Base-by-base conservation (phyloP, 202 grass and related monocot species). In the Cymbopogon flexuosus region DNA sequence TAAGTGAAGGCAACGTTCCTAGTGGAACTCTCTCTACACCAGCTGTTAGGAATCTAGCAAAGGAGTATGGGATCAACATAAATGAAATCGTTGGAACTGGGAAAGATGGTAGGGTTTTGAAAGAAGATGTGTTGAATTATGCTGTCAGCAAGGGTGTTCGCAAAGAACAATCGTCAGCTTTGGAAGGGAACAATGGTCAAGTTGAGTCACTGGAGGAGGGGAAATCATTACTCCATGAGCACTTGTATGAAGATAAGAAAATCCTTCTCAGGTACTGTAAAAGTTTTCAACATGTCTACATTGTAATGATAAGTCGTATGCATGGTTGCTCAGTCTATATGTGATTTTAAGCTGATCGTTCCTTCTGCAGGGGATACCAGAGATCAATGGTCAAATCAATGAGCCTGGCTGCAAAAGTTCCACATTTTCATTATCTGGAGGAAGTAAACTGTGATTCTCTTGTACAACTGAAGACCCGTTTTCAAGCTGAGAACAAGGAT, bases 311-410 rank as follows among this genome's bases (percentile, higher is more conserved):
- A 77, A 8, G 8, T 35, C 3, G 42, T 4, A 40, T 47, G 10
- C 16, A 65, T 49, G 11, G 57, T 2, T 19, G 74, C 45, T 73
- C 30, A 59, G 45, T 65, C 3, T 81, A 4, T 78, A 46, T 81
- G 8, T 78, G 46, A 79, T 40, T 42, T 21, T 54, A 66, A 58
- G 3, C 0, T 46, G 46, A 80, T 5, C 4, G 68, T 62, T 52
- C 79, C 57, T 76, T 76, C 24, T 88, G 51, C 84, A 97, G 94
- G 88, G 94, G 94, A 79, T 97, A 90, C 42, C 89, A 97, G 67
- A 93, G 91, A 84, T 51, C 88, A 73, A 97, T 97, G 94, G 88
- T 94, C 65, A 97, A 87, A 89, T 94, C 89, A 68, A 97, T 94
- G 94, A 89, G 37, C 80, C 54, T 97, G 81, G 89, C 94, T 57